Conservation (phyloP, 148 eudicot species). For the Fagopyrum homotropicum region DNA sequence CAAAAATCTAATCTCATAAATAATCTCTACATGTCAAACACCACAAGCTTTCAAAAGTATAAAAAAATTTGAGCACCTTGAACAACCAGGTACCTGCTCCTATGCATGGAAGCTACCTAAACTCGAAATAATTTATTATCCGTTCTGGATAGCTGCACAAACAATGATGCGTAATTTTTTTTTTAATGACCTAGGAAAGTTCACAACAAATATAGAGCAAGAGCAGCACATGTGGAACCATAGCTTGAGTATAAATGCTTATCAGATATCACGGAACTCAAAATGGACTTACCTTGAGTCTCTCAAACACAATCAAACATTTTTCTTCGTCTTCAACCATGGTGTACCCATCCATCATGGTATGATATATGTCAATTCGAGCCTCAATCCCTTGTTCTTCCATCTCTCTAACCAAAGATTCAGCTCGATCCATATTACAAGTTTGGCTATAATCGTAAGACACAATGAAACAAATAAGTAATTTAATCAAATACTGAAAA, state of each 20-base stretch:
- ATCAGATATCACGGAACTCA: not conserved
- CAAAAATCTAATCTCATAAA: too few species aligned
- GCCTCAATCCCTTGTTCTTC: slow-evolving; percentile 99
- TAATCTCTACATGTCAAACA: too few species aligned
- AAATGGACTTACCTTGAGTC: slow-evolving; percentile 62
- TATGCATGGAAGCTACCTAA: not conserved
- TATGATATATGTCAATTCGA: slow-evolving; percentile 82
- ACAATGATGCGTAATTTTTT: not conserved
- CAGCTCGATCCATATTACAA: slow-evolving; percentile 72
- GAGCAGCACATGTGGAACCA: not conserved
- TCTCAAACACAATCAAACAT: slow-evolving; percentile 72
- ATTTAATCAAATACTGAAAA: not conserved
- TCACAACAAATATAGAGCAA: not conserved
- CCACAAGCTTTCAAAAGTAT: too few species aligned
- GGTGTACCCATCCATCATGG: slow-evolving; percentile 98
- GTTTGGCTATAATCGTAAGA: slow-evolving; percentile 44
- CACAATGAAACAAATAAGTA: not conserved
- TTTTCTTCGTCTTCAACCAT: slow-evolving; percentile 81
- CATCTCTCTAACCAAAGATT: slow-evolving; percentile 95
- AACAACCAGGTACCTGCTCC: not conserved
- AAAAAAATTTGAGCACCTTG: not conserved
- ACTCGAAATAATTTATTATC: not conserved
- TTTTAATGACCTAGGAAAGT: not conserved
- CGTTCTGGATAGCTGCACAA: not conserved
- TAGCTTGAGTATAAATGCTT: not conserved